A percentile compares a stretch with the other conserved stretches of the same genome.
Evolutionary conservation across 2,329 filamentous ascomycete species (phyloP).

Genomic region (Xylariaceae sp.): DNA sequence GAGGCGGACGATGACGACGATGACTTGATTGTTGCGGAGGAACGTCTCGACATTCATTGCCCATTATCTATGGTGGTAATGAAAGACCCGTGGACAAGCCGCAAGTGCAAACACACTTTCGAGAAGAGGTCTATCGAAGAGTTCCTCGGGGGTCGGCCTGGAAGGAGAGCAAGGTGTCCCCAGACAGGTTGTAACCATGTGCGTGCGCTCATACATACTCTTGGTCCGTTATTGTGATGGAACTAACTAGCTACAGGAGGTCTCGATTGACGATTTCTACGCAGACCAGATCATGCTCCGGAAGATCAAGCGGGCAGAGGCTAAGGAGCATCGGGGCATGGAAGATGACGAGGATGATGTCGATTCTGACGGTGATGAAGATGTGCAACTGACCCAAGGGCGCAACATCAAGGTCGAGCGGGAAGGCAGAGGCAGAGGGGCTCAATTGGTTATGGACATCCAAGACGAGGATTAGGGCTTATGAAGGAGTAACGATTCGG

Average conservation of each 20-base stretch:
- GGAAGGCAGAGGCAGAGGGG: conserved; percentile 18
- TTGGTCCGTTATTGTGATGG: conserved; percentile 8
- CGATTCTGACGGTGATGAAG: conserved; percentile 31
- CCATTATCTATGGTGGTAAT: conserved; percentile 68
- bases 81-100: conserved; percentile 67
- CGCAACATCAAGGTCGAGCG: conserved; percentile 28
- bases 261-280: conserved; percentile 56
- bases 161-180: conserved; percentile 58
- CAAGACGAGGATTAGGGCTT: conserved; percentile 12
- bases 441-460: conserved; percentile 18
- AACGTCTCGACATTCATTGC: conserved; percentile 68
- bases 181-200: conserved; percentile 66
- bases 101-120: conserved; percentile 72
- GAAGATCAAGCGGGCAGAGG: conserved; percentile 56
- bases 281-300: conserved; percentile 60
- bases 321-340: conserved; percentile 48
- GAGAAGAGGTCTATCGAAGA: conserved; percentile 66
- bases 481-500: neutral
- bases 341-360: conserved; percentile 41
- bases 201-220: conserved; percentile 21
- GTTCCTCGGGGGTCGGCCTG: conserved; percentile 44
- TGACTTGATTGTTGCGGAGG: conserved; percentile 68
- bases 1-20: conserved; percentile 60
- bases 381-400: conserved; percentile 20
- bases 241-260: conserved; percentile 41